These are phyloP conservation scores for Debaryomyces udenii DNA, from an alignment of 1,139 yeast genomes.

Conservation along the genomic window DNA sequence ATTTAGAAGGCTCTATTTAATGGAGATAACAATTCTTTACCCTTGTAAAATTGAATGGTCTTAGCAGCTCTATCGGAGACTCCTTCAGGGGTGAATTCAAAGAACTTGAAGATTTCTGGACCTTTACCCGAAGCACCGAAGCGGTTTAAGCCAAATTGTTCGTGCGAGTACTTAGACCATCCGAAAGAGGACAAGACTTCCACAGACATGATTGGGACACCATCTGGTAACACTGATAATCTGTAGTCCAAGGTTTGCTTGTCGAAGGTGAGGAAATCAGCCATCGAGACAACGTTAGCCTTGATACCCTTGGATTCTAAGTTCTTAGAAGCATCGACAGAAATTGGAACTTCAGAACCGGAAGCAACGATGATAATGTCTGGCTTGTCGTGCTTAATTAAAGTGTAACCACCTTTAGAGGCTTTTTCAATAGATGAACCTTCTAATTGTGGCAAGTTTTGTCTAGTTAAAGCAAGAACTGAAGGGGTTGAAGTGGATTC, in stretches of 20 bases:
- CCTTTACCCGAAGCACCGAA: slow-evolving; percentile 98
- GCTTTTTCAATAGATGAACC: slow-evolving; percentile 94
- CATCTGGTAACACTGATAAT: slow-evolving; percentile 89
- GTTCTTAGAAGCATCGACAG: slow-evolving; percentile 79
- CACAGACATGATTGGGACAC: slow-evolving; percentile 89
- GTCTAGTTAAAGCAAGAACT: slow-evolving; percentile 92
- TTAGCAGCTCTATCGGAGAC: slow-evolving; percentile 83
- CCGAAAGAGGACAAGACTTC: slow-evolving; percentile 94
- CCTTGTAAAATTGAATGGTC: slow-evolving; percentile 84
- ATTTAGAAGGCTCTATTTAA: slow-evolving; percentile 72
- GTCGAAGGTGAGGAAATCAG: slow-evolving; percentile 92
- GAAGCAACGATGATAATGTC: slow-evolving; percentile 84
- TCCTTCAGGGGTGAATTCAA: slow-evolving; percentile 93
- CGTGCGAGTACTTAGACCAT: slow-evolving; percentile 96
- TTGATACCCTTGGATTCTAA: slow-evolving; percentile 65
- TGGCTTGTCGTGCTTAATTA: slow-evolving; percentile 62
- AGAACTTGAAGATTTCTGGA: slow-evolving; percentile 76
- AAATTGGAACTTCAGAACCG: slow-evolving; percentile 92
- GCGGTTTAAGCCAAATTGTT: slow-evolving; percentile 92
- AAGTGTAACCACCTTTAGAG: slow-evolving; percentile 90
- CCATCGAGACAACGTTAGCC: slow-evolving; percentile 86
- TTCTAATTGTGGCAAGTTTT: slow-evolving; percentile 94
- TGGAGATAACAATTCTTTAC: slow-evolving; percentile 72
- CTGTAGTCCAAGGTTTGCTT: slow-evolving; percentile 77
- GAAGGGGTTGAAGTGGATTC: slow-evolving; percentile 78